Conservation (phyloP, 345 rosid species). For the Boechera stricta region DNA sequence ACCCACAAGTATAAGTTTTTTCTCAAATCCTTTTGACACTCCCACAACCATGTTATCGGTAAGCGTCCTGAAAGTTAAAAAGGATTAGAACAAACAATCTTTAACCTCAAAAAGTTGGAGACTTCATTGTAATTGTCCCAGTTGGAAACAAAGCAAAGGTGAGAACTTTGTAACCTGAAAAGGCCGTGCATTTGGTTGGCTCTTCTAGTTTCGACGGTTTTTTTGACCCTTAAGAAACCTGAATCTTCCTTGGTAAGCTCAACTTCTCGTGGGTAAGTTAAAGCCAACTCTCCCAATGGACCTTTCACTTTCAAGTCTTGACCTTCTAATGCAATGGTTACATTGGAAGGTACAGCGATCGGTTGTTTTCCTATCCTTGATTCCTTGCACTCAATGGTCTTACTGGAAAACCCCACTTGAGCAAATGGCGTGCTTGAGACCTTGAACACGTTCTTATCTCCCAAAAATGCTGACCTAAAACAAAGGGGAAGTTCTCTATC, state of each 20-base stretch:
- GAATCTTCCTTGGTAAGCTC: constrained; percentile 71
- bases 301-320: constrained; percentile 83
- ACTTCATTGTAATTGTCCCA: not conserved
- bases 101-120: not conserved
- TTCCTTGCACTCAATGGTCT: constrained; percentile 80
- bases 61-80: constrained; percentile 61
- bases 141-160: constrained; percentile 6
- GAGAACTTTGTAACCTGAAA: constrained; percentile 68
- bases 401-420: constrained; percentile 54
- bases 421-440: constrained; percentile 48
- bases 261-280: constrained; percentile 80
- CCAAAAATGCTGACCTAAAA: constrained; percentile 65
- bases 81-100: constrained; percentile 17
- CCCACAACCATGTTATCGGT: constrained; percentile 96
- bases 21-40: constrained; percentile 97
- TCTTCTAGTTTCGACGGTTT: constrained; percentile 79
- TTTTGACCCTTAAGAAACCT: constrained; percentile 64
- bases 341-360: constrained; percentile 72
- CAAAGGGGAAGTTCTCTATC: constrained; percentile 14
- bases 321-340: constrained; percentile 71
- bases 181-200: constrained; percentile 99
- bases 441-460: constrained; percentile 58
- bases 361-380: constrained; percentile 95
- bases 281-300: constrained; percentile 83
- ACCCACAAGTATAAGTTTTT: constrained; percentile 81